Evolutionary conservation across 2,329 filamentous ascomycete genomes (phyloP).

Genomic region (Tolypocladium guangdongense): DNA sequence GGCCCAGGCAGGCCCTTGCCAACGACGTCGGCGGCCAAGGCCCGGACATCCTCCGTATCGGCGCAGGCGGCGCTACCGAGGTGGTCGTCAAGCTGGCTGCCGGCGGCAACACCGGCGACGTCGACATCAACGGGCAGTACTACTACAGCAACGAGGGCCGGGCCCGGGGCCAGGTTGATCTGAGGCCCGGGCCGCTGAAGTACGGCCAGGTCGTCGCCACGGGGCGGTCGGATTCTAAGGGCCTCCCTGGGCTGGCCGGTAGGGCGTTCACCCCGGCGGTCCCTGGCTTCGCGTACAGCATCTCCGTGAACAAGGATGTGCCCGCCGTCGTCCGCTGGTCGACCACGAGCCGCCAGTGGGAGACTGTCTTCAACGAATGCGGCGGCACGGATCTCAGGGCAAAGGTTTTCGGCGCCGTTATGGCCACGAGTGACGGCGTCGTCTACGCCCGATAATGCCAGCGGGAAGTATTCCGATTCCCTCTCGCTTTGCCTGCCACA

Average conservation of each 20-base stretch:
- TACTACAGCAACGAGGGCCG: background rate
- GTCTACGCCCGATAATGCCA: conserved; percentile 1
- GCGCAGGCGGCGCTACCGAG: background rate
- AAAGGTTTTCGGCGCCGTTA: conserved; percentile 1
- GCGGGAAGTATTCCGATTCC: background rate
- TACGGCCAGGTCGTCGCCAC: background rate
- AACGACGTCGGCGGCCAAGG: background rate
- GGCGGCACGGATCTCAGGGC: background rate
- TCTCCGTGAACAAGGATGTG: background rate
- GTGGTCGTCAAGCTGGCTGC: background rate
- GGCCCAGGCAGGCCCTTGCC: background rate
- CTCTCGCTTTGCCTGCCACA: background rate
- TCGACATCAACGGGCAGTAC: conserved; percentile 2
- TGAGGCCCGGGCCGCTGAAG: background rate
- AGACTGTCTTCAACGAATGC: background rate
- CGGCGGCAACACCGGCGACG: conserved; percentile 1
- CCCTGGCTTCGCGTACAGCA: background rate
- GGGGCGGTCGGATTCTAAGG: background rate
- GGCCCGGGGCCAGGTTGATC: conserved; percentile 1
- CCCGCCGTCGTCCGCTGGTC: conserved; percentile 1
- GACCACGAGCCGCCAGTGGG: background rate
- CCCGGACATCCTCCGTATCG: conserved; percentile 1
- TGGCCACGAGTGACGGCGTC: conserved; percentile 3
- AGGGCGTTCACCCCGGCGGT: background rate
- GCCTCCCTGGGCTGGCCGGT: background rate